A percentile compares a stretch with the other conserved stretches of the same genome.
Conservation (phyloP, 768 basidiomycete genomes). For the Lentinula boryana region DNA sequence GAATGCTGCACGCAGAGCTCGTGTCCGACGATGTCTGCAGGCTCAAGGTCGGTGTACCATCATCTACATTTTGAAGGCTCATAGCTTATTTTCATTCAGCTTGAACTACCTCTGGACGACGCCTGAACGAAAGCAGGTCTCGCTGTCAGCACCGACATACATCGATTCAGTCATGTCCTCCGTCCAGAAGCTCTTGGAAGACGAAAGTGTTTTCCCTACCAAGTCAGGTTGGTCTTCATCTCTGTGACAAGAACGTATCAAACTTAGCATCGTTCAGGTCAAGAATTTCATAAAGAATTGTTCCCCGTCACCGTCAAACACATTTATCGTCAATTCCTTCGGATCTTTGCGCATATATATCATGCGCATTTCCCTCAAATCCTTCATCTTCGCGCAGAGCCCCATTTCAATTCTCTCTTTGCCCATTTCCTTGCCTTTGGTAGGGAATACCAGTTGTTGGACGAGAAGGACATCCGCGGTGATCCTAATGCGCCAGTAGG, state of each 20-base stretch:
- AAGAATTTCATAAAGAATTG: conserved; percentile 68
- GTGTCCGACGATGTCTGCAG: conserved; percentile 91
- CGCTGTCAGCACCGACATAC: conserved; percentile 90
- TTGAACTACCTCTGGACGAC: conserved; percentile 95
- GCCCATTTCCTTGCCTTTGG: conserved; percentile 98
- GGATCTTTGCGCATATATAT: conserved; percentile 96
- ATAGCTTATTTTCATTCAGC: conserved; percentile 30
- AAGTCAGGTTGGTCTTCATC: conserved; percentile 66
- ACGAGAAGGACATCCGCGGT: conserved; percentile 83
- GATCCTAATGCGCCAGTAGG: conserved; percentile 56
- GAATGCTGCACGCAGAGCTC: conserved; percentile 88
- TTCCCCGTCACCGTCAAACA: conserved; percentile 91
- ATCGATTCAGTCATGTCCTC: conserved; percentile 98
- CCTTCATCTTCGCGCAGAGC: conserved; percentile 88
- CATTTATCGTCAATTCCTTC: conserved; percentile 93
- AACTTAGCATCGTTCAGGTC: conserved; percentile 40
- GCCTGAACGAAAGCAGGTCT: conserved; percentile 81
- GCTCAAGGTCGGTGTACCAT: conserved; percentile 56
- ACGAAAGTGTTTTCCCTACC: conserved; percentile 92
- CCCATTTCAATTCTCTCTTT: conserved; percentile 95
- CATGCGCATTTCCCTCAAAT: conserved; percentile 90
- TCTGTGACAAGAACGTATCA: background rate
- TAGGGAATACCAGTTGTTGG: conserved; percentile 81
- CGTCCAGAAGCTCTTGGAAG: conserved; percentile 90
- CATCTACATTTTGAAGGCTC: background rate